Evolutionary conservation across 2,329 filamentous ascomycete genomes (phyloP), one percentile per base, ranked within the genome.

Genomic region (Fusarium cicatricum): DNA sequence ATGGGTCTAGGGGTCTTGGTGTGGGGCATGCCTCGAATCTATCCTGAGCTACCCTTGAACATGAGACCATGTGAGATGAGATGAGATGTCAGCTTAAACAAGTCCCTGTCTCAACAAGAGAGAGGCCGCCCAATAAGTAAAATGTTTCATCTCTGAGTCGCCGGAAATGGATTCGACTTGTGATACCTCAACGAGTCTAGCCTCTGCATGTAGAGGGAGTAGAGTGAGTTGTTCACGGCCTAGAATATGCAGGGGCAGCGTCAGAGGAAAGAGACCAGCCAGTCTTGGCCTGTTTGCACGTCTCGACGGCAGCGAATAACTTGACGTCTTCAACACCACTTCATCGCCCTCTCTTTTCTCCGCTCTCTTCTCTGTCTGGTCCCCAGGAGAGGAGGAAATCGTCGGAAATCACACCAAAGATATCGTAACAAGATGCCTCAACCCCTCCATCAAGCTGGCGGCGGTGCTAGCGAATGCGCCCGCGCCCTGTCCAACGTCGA

Each of bases 401-500:
- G 19, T 17, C 42, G 39, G 15, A 45, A 52, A 26, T 11, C 41
- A 16, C 39, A 45, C n/a, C 40, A 4, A 17, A 37, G 32, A 17
- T 19, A 11, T n/a, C 11, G 26, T 29, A 39, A 14, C 34, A 51
- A 3, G 23, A 67, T 67, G 65, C 17, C 65, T 40, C 45, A 58
- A 16, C 42, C 52, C 36, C 48, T 61, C 44, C 74, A 71, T 52
- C 78, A 81, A 57, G 80, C 80, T 11, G 81, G 80, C 52, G 82
- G 80, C 58, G 81, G 80, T 36, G 75, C 77, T 26, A 78, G 76
- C 61, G 76, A 75, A 36, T 72, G 76, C 42, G 67, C 75, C 17
- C 76, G 74, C 51, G 70, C 68, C 36, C 71, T 84, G 63, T 66
- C 74, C 33, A 71, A 75, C 17, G 55, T 85, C 37, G 76, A 77